phyloP scores from a whole-genome alignment of 164 flowering plant genomes.

The Warburgia ugandensis region DNA sequence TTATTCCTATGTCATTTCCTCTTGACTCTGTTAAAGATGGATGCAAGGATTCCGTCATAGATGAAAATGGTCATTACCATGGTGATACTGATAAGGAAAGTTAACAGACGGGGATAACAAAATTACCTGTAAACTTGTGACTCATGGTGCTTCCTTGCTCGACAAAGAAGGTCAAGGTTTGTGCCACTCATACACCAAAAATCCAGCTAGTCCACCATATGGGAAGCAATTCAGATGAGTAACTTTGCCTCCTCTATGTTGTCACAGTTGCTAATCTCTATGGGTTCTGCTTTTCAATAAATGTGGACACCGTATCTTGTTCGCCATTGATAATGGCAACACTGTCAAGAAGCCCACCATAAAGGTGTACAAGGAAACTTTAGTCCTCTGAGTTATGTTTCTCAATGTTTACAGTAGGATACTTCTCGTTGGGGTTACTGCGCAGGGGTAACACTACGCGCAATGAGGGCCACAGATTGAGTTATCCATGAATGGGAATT shows the following conservation, averaged over 20 bases:
- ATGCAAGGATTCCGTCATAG: slow-evolving; percentile 55
- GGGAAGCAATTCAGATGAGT: slow-evolving; percentile 48
- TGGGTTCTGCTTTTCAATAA: slow-evolving; percentile 22
- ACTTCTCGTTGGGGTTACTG: no score
- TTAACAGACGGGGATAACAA: slow-evolving; percentile 49
- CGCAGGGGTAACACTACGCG: no score
- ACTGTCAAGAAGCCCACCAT: slow-evolving; percentile 71
- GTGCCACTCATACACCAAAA: slow-evolving; percentile 57
- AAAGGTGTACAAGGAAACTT: background rate
- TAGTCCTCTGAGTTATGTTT: no score
- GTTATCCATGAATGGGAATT: no score
- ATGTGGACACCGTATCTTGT: slow-evolving; percentile 8
- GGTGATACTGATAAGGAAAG: slow-evolving; percentile 31
- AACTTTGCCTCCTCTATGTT: slow-evolving; percentile 71
- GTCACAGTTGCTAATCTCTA: slow-evolving; percentile 69
- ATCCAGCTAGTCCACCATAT: slow-evolving; percentile 54
- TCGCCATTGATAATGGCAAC: slow-evolving; percentile 54
- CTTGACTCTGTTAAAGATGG: slow-evolving; percentile 29
- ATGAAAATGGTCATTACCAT: slow-evolving; percentile 36
- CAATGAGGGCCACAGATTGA: no score
- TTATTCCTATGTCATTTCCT: slow-evolving; percentile 55
- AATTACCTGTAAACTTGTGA: slow-evolving; percentile 25
- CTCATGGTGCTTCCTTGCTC: slow-evolving; percentile 60
- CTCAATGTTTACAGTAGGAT: no score
- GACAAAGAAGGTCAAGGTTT: slow-evolving; percentile 67